Evolutionary conservation across 495 filamentous ascomycete species (phyloP).

Genomic region (Penicillium coprophilum): DNA sequence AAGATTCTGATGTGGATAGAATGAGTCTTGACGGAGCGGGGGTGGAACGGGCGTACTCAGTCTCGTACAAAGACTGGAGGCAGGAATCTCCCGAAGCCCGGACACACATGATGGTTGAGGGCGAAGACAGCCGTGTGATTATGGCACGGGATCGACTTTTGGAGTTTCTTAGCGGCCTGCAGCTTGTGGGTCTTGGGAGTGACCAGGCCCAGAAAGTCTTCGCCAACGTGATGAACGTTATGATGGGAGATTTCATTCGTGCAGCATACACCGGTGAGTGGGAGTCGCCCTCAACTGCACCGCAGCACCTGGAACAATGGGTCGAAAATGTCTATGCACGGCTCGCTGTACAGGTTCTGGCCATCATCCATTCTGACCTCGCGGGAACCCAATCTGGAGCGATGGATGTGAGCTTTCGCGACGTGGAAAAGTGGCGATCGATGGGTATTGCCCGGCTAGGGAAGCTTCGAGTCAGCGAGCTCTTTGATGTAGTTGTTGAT

Average conservation of each 20-base stretch:
- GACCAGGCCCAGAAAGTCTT: conserved; percentile 74
- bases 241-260: conserved; percentile 65
- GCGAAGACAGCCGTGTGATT: conserved; percentile 36
- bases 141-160: conserved; percentile 54
- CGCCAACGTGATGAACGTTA: conserved; percentile 68
- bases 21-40: conserved; percentile 38
- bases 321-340: conserved; percentile 68
- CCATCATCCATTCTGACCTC: conserved; percentile 41
- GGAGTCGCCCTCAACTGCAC: conserved; percentile 55
- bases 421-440: conserved; percentile 78
- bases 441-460: conserved; percentile 78
- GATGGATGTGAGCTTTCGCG: conserved; percentile 50
- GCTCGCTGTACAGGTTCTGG: conserved; percentile 63
- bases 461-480: conserved; percentile 70
- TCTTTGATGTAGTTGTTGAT: conserved; percentile 84
- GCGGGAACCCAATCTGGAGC: conserved; percentile 21
- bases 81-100: conserved; percentile 28
- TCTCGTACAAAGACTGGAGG: conserved; percentile 43
- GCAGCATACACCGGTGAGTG: conserved; percentile 60
- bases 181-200: conserved; percentile 71
- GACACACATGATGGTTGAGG: conserved; percentile 38
- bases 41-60: conserved; percentile 37
- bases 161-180: conserved; percentile 58
- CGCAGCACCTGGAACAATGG: conserved; percentile 63
- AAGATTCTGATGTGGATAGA: conserved; percentile 18